A percentile compares a stretch with the other conserved stretches of the same genome.
These are phyloP conservation scores for Nicotiana tomentosiformis DNA, from an alignment of 257 asterid genomes.

Conservation along the genomic window DNA sequence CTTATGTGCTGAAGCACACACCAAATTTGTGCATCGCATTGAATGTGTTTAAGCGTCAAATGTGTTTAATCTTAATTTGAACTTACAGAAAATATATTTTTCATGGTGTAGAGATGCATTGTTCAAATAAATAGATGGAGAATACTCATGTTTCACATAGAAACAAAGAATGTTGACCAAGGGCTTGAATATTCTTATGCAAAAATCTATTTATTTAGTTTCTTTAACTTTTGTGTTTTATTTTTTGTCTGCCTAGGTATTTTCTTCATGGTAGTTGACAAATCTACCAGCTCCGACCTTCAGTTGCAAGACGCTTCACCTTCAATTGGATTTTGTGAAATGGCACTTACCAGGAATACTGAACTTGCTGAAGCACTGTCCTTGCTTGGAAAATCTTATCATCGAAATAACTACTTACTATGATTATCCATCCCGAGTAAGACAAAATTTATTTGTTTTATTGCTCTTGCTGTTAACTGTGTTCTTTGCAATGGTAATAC, in stretches of 20 bases:
- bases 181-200: not conserved
- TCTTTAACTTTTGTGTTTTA: not conserved
- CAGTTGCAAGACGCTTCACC: constrained; percentile 16
- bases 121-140: not conserved
- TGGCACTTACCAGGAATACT: constrained; percentile 26
- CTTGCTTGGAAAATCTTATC: constrained; percentile 17
- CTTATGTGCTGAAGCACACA: not conserved
- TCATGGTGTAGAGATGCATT: not conserved
- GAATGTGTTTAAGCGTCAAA: not conserved
- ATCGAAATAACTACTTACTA: constrained; percentile 6
- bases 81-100: not conserved
- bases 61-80: not conserved
- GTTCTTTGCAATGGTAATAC: not conserved
- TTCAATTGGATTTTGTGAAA: constrained; percentile 5
- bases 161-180: not conserved
- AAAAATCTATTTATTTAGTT: not conserved
- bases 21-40: not conserved
- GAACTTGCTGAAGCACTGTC: constrained; percentile 11
- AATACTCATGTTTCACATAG: not conserved
- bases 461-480: not conserved
- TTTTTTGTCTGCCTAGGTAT: constrained; percentile 11
- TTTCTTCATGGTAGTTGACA: constrained; percentile 17
- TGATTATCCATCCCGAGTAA: not conserved
- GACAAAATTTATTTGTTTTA: not conserved
- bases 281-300: constrained; percentile 9